Percentiles rank a stretch among this genome's conserved stretches.
phyloP scores from a whole-genome alignment of 495 filamentous ascomycete genomes.

The Xylaria cubensis region DNA sequence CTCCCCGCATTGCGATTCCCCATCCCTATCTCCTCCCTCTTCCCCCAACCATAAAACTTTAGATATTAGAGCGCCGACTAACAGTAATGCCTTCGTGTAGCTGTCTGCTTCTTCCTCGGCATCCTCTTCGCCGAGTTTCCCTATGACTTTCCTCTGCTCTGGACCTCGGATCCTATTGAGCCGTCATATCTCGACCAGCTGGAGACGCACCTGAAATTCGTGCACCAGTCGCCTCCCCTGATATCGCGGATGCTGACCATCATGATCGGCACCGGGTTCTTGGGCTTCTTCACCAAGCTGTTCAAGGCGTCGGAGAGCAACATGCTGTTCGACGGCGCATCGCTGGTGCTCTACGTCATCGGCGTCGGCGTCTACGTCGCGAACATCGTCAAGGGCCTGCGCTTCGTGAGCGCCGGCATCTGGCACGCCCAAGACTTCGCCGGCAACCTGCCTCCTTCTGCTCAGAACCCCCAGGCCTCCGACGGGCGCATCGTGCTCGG shows the following conservation, averaged over 20 bases:
- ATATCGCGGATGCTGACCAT: conserved; percentile 94
- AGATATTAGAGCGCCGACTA: conserved; percentile 15
- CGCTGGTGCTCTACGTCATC: conserved; percentile 87
- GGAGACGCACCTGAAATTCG: conserved; percentile 83
- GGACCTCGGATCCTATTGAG: conserved; percentile 72
- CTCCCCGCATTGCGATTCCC: conserved; percentile 21
- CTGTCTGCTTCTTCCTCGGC: conserved; percentile 94
- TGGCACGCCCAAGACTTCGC: conserved; percentile 58
- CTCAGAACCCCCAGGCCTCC: conserved; percentile 43
- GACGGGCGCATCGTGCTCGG: conserved; percentile 60
- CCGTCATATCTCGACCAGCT: conserved; percentile 75
- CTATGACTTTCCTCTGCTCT: conserved; percentile 97
- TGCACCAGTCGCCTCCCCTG: conserved; percentile 85
- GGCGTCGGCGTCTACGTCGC: conserved; percentile 90
- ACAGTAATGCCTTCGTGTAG: conserved; percentile 37
- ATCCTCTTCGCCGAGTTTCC: conserved; percentile 97
- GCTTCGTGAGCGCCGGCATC: conserved; percentile 69
- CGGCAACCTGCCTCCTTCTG: conserved; percentile 43
- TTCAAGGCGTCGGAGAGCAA: conserved; percentile 92
- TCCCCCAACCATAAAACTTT: neutral
- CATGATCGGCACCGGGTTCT: conserved; percentile 83
- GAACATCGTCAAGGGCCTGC: conserved; percentile 93
- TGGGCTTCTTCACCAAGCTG: conserved; percentile 91
- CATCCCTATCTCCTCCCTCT: neutral
- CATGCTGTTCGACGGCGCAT: conserved; percentile 94